Evolutionary conservation across 1,139 yeast species (phyloP), one percentile per base, ranked within the genome.

Genomic region (Geotrichum cucujoidarum): DNA sequence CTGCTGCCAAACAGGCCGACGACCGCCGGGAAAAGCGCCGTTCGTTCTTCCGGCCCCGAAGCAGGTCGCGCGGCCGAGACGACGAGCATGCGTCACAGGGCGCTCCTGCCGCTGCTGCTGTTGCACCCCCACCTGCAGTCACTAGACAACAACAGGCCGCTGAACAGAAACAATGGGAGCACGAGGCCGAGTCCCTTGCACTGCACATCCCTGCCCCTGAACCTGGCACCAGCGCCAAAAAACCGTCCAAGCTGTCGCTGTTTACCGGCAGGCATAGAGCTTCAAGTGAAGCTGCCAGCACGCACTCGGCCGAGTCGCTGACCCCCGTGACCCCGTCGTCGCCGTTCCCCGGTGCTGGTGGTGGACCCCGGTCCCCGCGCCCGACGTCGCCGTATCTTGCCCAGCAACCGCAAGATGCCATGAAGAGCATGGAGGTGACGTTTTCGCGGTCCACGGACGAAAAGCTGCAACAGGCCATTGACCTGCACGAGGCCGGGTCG

Each of bases 401-500:
- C 25, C 45, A 46, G 25, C 40, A 33, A 10, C 34, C 46, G 3
- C 11, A 27, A 8, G 46, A 46, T 17, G 49, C 42, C 2, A 46
- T 31, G 6, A 18, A 35, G n/a, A 36, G 29, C 24, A 46, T 46
- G 49, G 49, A 45, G n/a, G 43, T 41, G 2, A 46, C 53, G 4
- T 49, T 43, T 27, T 43, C 49, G n/a, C 48, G 49, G 34, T 45
- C 51, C n/a, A 43, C 51, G 22, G 64, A 60, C 30, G 52, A 44
- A 10, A 51, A 48, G 38, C 45, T 63, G 20, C 66, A 61, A 37
- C 32, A 43, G 5, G 68, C 66, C 8, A 63, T 64, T 32, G 65
- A 60, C 25, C 47, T 60, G 20, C 64, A 63, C 42, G 67, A 64
- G 49, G 49, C 48, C 13, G 65, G 65, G 16, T 38, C 53, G 8